Evolutionary conservation across 202 grass and related monocot genomes (phyloP).

Genomic region (Zizania palustris): DNA sequence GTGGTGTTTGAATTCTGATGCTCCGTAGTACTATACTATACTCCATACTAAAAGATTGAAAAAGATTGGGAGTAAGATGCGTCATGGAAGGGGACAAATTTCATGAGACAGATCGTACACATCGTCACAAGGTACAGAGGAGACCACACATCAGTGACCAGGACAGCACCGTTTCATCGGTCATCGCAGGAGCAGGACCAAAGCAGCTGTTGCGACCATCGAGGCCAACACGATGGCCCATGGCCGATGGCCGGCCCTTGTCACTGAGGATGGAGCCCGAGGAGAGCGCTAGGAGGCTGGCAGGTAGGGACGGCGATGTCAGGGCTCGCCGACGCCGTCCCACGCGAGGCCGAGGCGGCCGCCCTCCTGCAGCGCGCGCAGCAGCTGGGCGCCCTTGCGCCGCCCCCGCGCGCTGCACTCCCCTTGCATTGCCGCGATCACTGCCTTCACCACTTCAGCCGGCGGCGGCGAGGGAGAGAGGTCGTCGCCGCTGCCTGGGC

Average conservation of each 20-base stretch:
- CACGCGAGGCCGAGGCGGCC: conserved; percentile 79
- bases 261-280: background rate
- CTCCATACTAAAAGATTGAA: background rate
- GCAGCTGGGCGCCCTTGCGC: conserved; percentile 84
- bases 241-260: no score
- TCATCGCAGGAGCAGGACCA: conserved; percentile 5
- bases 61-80: background rate
- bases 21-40: background rate
- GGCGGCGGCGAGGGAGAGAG: conserved; percentile 42
- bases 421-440: conserved; percentile 83
- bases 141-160: conserved; percentile 29
- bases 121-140: conserved; percentile 38
- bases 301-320: background rate
- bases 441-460: conserved; percentile 72
- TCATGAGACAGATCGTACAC: conserved; percentile 37
- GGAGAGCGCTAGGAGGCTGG: conserved; percentile 6
- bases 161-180: conserved; percentile 17
- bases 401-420: conserved; percentile 82
- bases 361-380: conserved; percentile 69
- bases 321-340: conserved; percentile 73
- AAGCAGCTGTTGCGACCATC: background rate
- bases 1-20: background rate
- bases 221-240: background rate
- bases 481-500: background rate
- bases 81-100: conserved; percentile 18